phyloP scores from a whole-genome alignment of 495 filamentous ascomycete species.

The Penicillium atrosanguineum region DNA sequence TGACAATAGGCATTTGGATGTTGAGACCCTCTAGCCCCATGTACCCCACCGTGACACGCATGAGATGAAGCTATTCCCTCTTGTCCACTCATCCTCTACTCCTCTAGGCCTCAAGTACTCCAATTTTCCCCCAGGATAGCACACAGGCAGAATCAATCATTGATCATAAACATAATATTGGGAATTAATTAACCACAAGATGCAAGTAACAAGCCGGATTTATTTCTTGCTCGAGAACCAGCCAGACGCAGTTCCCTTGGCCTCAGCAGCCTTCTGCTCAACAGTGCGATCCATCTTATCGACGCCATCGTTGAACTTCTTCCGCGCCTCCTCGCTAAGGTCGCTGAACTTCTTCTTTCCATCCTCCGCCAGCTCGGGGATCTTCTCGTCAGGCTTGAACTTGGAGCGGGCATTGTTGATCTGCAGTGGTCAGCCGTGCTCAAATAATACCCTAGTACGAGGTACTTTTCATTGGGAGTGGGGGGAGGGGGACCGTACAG shows the following conservation, averaged over 20 bases:
- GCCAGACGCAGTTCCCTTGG: slow-evolving; percentile 71
- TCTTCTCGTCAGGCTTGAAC: slow-evolving; percentile 55
- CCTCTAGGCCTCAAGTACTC: background rate
- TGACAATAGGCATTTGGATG: background rate
- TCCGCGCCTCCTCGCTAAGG: slow-evolving; percentile 43
- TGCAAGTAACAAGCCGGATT: background rate
- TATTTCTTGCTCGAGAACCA: slow-evolving; percentile 77
- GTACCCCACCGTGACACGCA: background rate
- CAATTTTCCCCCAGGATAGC: background rate
- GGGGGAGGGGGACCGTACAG: slow-evolving; percentile 40
- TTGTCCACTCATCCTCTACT: no score
- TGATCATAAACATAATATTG: background rate
- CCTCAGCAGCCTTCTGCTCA: slow-evolving; percentile 70
- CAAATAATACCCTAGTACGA: background rate
- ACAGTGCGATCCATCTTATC: slow-evolving; percentile 67
- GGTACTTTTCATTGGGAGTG: background rate
- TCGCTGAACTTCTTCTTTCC: slow-evolving; percentile 70
- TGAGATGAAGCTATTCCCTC: background rate
- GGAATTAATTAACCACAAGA: background rate
- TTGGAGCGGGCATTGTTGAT: slow-evolving; percentile 59
- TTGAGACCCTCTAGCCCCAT: background rate
- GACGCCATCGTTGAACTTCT: slow-evolving; percentile 50
- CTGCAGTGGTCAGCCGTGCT: slow-evolving; percentile 35
- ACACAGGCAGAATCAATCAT: background rate
- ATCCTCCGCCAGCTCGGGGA: slow-evolving; percentile 56